Conservation (phyloP, 352 stramenopile genomes). For the Phytophthora megakarya region DNA sequence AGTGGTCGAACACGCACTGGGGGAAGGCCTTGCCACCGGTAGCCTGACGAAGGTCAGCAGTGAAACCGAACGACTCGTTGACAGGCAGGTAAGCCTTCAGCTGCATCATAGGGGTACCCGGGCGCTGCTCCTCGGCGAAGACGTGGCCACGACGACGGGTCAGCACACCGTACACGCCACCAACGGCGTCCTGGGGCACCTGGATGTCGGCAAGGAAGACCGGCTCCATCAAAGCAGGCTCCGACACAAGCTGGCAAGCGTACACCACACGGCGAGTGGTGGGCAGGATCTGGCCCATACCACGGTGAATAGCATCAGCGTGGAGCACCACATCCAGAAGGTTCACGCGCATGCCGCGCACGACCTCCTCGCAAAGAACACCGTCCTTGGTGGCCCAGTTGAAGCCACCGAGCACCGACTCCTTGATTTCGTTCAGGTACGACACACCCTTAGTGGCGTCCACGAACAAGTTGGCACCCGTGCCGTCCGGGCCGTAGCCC, state of each 20-base stretch:
- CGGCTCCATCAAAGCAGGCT: constrained; percentile 97
- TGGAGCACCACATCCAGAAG: constrained; percentile 99
- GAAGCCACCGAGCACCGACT: constrained; percentile 98
- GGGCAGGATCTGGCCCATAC: constrained; percentile 99
- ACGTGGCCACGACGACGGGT: constrained; percentile 98
- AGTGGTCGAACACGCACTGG: constrained; percentile 99
- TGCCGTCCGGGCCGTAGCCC: constrained; percentile 99
- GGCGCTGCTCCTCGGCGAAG: constrained; percentile 98
- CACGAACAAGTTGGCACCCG: constrained; percentile 98
- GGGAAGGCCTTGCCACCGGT: constrained; percentile 99
- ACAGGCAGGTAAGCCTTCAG: constrained; percentile 99
- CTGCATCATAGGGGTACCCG: constrained; percentile 98
- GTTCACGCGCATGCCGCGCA: constrained; percentile 97
- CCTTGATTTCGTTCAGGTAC: constrained; percentile 99
- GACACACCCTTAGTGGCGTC: constrained; percentile 99
- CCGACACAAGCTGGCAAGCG: constrained; percentile 94
- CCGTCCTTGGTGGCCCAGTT: constrained; percentile 98
- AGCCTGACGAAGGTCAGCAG: constrained; percentile 96
- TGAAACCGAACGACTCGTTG: constrained; percentile 99
- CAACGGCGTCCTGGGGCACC: constrained; percentile 98
- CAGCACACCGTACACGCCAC: constrained; percentile 99
- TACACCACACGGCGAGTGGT: constrained; percentile 98
- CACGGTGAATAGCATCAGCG: constrained; percentile 99
- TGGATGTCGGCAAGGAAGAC: constrained; percentile 99
- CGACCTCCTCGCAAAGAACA: constrained; percentile 98